Evolutionary conservation across 108 stramenopile genomes (phyloP), one percentile per base, ranked within the genome.

Genomic region (Fragilaria radians): DNA sequence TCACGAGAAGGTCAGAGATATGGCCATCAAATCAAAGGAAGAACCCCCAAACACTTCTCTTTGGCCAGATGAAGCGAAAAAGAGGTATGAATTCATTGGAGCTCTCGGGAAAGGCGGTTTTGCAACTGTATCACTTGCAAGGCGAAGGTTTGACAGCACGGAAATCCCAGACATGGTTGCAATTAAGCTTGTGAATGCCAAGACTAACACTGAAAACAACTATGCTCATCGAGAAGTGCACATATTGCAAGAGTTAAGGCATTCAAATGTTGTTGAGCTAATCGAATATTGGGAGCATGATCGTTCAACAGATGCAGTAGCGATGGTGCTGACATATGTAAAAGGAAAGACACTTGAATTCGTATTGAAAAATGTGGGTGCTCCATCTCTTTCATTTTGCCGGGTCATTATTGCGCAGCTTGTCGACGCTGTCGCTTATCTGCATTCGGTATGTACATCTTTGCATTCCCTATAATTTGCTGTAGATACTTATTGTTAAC

Each of bases 221-320:
- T 73, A 78, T 34, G 54, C 59, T 22, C 68, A 69, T 34, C 61
- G 77, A 9, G 81, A 82, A 67, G 64, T 75, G 24, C 65, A 82
- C 24, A 72, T 82, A 30, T 52, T 82, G 32, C 48, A 62, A 55
- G 70, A 78, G 34, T 42, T 84, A 18, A 22, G 42, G 29, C 82
- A 87, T 71, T 79, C 81, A 1, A 71, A 74, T 34, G 87, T 91
- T 70, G 70, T 91, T 53, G 65, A 66, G n/a, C 56, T 84, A 21
- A 21, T 70, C 28, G 74, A 86, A 23, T 51, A 55, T 53, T 67
- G 66, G 63, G 54, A 72, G 29, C 51, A 61, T n/a, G 32, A 54
- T 11, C 53, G 51, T 52, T 1, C 19, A 19, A 7, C 25, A 17
- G 34, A 30, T 19, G 31, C 54, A 11, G 53, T 54, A 4, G 68